Evolutionary conservation across 768 basidiomycete genomes (phyloP), one percentile per base, ranked within the genome.

Genomic region (Suillus bovinus): DNA sequence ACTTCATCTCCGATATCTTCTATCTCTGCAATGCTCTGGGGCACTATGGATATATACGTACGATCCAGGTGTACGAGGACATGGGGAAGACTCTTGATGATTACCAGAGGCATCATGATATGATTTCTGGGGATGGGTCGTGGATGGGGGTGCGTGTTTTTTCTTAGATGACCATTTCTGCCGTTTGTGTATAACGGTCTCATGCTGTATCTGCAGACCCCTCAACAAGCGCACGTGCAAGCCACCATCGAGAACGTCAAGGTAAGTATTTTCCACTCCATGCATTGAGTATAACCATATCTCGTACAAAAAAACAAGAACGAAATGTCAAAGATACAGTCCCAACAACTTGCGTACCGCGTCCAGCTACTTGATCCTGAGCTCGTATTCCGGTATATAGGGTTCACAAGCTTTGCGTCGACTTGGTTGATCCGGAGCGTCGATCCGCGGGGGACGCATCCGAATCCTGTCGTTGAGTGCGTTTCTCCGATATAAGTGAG

Each of bases 1-100:
- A 97, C 72, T 99, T 99, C 75, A 94, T 98, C 65, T 94, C 96
- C 7, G 89, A 98, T 49, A 86, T 97, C 22, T 99, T 98, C 79
- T 98, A 92, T 78, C 82, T 98, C 49, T 82, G 89, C 9, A 83
- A 92, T 54, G 89, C 94, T 0, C 90, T 90, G 80, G 89, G 91
- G 60, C 96, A 99, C 76, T 89, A 94, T 61, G 96, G 96, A 4
- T 85, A 91, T 63, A 82, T 91, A 66, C 88, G 85, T 72, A 93
- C 94, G 1, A 88, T 96, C 50, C 87, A 87, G 44, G 86, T 83
- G 5, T 88, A 87, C 66, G 87, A 87, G 14, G 88, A 91, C 57
- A 79, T 93, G 29, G 81, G 80, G 39, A 91, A 91, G 67, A 86
- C 94, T 64, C 62, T 86, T 4, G 90, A 91, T 16, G 91, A 96